phyloP scores from a whole-genome alignment of 2,329 filamentous ascomycete genomes.

The Fusarium nisikadoi region DNA sequence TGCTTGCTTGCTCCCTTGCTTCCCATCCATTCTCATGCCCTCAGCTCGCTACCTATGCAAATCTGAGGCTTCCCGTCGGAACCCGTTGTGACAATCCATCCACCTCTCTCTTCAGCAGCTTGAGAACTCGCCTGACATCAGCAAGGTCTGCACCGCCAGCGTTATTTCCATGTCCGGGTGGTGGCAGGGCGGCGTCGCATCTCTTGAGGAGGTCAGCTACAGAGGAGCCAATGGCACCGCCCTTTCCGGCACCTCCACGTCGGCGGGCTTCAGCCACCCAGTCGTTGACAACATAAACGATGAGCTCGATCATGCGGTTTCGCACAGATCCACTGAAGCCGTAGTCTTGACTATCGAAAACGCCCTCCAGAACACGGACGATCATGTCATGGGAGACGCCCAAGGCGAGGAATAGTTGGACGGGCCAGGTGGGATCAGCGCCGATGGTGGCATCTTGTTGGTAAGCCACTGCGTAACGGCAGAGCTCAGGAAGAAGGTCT shows the following conservation, averaged over 20 bases:
- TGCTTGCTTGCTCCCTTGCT: background rate
- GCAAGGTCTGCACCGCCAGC: constrained; percentile 58
- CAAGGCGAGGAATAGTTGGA: constrained; percentile 65
- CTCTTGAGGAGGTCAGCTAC: constrained; percentile 62
- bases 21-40: background rate
- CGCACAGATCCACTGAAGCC: constrained; percentile 65
- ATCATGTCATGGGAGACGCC: constrained; percentile 68
- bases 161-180: constrained; percentile 54
- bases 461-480: constrained; percentile 69
- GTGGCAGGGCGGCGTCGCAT: constrained; percentile 59
- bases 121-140: constrained; percentile 56
- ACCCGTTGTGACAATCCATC: constrained; percentile 56
- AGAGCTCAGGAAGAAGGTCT: constrained; percentile 69
- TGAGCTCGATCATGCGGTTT: constrained; percentile 65
- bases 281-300: constrained; percentile 59
- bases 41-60: constrained; percentile 50
- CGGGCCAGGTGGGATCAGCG: constrained; percentile 67
- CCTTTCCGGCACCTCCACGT: constrained; percentile 55
- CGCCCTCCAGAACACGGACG: constrained; percentile 64
- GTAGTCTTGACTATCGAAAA: constrained; percentile 68
- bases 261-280: constrained; percentile 63
- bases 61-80: constrained; percentile 57
- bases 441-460: constrained; percentile 68
- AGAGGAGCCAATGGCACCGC: constrained; percentile 54
- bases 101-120: constrained; percentile 57